These are phyloP conservation scores for Pseudogymnoascus sp. DNA, from an alignment of 2,329 filamentous ascomycete species.

Conservation along the genomic window DNA sequence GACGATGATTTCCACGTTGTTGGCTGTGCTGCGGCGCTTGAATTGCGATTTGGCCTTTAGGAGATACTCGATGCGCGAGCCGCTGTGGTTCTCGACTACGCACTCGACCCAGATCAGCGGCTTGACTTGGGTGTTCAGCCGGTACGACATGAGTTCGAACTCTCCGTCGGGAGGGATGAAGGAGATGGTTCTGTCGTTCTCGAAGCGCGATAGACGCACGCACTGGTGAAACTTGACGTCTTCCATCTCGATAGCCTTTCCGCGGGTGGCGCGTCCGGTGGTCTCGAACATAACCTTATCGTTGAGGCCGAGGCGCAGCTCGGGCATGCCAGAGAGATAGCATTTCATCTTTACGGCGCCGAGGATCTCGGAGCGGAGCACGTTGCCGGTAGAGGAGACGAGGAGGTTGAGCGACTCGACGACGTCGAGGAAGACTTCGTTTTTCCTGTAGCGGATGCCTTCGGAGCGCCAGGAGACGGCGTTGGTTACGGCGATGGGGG, in stretches of 20 bases:
- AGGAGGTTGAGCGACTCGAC: slow-evolving; percentile 94
- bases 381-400: slow-evolving; percentile 89
- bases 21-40: slow-evolving; percentile 93
- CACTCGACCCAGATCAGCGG: slow-evolving; percentile 98
- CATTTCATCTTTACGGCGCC: slow-evolving; percentile 99
- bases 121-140: slow-evolving; percentile 96
- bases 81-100: slow-evolving; percentile 90
- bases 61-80: slow-evolving; percentile 97
- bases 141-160: slow-evolving; percentile 99
- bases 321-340: slow-evolving; percentile 96
- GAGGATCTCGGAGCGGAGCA: slow-evolving; percentile 90
- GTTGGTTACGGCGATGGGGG: slow-evolving; percentile 96
- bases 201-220: slow-evolving; percentile 88
- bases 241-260: slow-evolving; percentile 99
- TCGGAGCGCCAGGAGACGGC: slow-evolving; percentile 97
- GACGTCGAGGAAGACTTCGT: slow-evolving; percentile 97
- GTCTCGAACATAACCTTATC: slow-evolving; percentile 99
- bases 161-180: slow-evolving; percentile 98
- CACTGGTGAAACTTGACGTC: slow-evolving; percentile 99
- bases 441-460: slow-evolving; percentile 96
- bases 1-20: slow-evolving; percentile 97
- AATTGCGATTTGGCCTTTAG: slow-evolving; percentile 97
- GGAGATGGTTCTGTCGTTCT: slow-evolving; percentile 97
- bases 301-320: slow-evolving; percentile 86
- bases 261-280: slow-evolving; percentile 84